A percentile compares a stretch with the other conserved stretches of the same genome.
These are phyloP conservation scores for Bruguiera parviflora DNA, from an alignment of 345 rosid species.

Conservation along the genomic window DNA sequence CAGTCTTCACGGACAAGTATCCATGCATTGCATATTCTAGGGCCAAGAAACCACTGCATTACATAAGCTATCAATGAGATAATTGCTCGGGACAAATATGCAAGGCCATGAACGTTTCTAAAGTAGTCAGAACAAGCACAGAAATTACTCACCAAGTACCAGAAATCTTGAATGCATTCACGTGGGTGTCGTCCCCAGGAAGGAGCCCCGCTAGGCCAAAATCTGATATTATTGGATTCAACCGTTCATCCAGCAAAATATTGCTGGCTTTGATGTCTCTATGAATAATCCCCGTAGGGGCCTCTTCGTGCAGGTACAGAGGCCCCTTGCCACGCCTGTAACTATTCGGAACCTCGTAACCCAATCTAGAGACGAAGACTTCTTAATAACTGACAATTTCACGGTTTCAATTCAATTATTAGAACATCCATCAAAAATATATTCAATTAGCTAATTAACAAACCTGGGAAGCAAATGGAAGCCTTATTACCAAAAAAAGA, in stretches of 20 bases:
- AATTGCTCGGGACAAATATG: neutral
- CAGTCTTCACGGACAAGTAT: slow-evolving; percentile 68
- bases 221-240: slow-evolving; percentile 32
- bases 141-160: slow-evolving; percentile 75
- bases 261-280: slow-evolving; percentile 36
- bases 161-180: slow-evolving; percentile 65
- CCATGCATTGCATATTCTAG: slow-evolving; percentile 90
- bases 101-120: neutral
- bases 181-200: slow-evolving; percentile 77
- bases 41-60: slow-evolving; percentile 89
- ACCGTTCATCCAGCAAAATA: slow-evolving; percentile 24
- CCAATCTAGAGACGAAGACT: slow-evolving; percentile 26
- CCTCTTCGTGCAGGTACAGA: slow-evolving; percentile 34
- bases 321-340: slow-evolving; percentile 28
- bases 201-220: slow-evolving; percentile 35
- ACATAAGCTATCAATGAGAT: no score
- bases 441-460: no score
- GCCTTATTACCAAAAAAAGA: slow-evolving; percentile 12
- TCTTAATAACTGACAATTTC: slow-evolving; percentile 10
- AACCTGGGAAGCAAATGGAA: neutral
- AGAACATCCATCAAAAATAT: no score
- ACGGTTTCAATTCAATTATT: neutral
- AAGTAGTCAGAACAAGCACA: neutral
- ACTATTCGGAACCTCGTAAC: slow-evolving; percentile 20
- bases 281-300: slow-evolving; percentile 29